Evolutionary conservation across 1,284 basidiomycete genomes (phyloP).

Genomic region (Vanrija sp.): DNA sequence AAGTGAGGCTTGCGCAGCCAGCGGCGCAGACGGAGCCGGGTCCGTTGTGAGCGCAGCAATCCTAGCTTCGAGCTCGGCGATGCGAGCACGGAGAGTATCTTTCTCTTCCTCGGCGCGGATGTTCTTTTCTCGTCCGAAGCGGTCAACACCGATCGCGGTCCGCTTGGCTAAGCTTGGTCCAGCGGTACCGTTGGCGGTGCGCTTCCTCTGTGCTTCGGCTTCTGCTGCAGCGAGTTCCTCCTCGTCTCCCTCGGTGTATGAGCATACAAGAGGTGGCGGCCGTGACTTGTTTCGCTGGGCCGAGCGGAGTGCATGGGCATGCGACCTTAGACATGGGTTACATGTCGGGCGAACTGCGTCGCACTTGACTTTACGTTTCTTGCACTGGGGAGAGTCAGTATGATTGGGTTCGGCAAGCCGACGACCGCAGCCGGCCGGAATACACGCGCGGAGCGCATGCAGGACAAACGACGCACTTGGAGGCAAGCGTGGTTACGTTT

Average conservation of each 20-base stretch:
- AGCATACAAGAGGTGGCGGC: slow-evolving; percentile 30
- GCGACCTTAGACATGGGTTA: slow-evolving; percentile 42
- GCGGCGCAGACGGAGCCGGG: slow-evolving; percentile 7
- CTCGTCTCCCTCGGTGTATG: slow-evolving; percentile 34
- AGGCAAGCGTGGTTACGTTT: slow-evolving; percentile 46
- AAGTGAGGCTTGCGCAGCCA: no score
- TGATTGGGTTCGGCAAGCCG: background rate
- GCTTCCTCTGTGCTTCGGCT: slow-evolving; percentile 9
- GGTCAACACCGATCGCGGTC: slow-evolving; percentile 6
- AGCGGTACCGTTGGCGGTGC: background rate
- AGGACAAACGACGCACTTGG: slow-evolving; percentile 9
- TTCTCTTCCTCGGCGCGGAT: slow-evolving; percentile 28
- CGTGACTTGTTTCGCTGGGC: slow-evolving; percentile 35
- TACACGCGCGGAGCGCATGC: background rate
- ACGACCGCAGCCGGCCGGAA: background rate
- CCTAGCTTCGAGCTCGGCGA: slow-evolving; percentile 38
- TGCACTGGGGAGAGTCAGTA: slow-evolving; percentile 26
- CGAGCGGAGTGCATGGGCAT: slow-evolving; percentile 41
- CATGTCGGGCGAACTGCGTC: slow-evolving; percentile 40
- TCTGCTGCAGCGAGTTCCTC: slow-evolving; percentile 7
- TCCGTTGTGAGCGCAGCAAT: slow-evolving; percentile 21
- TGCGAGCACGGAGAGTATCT: slow-evolving; percentile 26
- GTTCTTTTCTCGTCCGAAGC: slow-evolving; percentile 21
- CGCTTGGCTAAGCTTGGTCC: slow-evolving; percentile 4
- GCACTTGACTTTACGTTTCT: slow-evolving; percentile 46